These are phyloP conservation scores for Bipolaris bicolor DNA, from an alignment of 2,329 filamentous ascomycete genomes.

Conservation along the genomic window DNA sequence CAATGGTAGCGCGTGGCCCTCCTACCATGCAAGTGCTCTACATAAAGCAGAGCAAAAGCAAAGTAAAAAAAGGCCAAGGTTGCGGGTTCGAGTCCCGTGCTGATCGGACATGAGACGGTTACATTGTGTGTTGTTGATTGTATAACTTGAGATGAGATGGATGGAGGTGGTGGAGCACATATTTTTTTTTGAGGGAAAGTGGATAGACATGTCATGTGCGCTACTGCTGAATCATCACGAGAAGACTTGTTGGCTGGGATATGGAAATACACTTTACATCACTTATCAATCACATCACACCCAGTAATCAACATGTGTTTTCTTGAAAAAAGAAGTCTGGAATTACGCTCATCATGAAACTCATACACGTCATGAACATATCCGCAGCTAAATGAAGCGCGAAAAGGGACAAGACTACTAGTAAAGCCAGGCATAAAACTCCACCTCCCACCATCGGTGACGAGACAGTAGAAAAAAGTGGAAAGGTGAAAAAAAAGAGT, in stretches of 20 bases:
- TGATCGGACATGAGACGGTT: conserved; percentile 26
- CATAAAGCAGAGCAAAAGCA: no score
- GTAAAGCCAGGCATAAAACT: conserved; percentile 20
- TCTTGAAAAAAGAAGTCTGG: conserved; percentile 16
- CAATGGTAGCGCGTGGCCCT: conserved; percentile 50
- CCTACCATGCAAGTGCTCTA: conserved; percentile 27
- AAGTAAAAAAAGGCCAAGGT: conserved; percentile 40
- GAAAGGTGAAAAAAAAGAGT: conserved; percentile 15
- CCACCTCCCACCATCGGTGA: conserved; percentile 14
- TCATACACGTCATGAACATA: conserved; percentile 36
- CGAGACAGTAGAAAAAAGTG: conserved; percentile 9
- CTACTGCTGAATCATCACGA: background rate
- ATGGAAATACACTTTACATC: background rate
- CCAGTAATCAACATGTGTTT: conserved; percentile 2
- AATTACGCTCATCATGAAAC: conserved; percentile 28
- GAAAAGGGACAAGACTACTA: conserved; percentile 31
- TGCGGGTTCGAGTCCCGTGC: conserved; percentile 48
- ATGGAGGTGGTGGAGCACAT: background rate
- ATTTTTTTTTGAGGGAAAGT: background rate
- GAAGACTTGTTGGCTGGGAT: background rate
- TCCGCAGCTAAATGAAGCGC: conserved; percentile 24
- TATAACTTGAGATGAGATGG: no score
- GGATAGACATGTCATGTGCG: background rate
- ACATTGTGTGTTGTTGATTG: no score
- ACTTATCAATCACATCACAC: background rate